These are phyloP conservation scores for Effrenium voratum DNA, from an alignment of 73 alveolate genomes.

Conservation along the genomic window DNA sequence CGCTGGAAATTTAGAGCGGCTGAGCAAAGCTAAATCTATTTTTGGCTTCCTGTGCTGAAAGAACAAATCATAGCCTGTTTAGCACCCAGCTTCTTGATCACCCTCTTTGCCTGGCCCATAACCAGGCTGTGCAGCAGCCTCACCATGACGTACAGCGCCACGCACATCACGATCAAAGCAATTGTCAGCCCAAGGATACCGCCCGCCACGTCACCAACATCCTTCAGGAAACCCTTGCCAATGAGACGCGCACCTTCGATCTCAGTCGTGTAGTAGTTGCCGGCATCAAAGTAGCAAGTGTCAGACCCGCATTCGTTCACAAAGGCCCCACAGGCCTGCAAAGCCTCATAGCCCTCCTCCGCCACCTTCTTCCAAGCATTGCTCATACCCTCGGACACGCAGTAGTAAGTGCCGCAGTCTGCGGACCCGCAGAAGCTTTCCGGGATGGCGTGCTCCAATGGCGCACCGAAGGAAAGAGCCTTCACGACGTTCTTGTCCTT, in stretches of 20 bases:
- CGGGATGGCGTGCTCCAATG: neutral
- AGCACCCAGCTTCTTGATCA: too few species aligned
- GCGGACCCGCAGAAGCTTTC: neutral
- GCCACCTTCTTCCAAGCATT: slow-evolving; percentile 58
- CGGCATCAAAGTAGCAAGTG: slow-evolving; percentile 33
- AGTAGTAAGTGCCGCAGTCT: slow-evolving; percentile 20
- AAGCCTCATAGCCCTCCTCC: neutral
- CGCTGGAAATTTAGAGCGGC: too few species aligned
- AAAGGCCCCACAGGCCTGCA: neutral
- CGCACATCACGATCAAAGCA: slow-evolving; percentile 7
- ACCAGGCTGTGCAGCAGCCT: slow-evolving; percentile 15
- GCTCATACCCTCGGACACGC: slow-evolving; percentile 6
- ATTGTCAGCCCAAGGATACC: slow-evolving; percentile 20
- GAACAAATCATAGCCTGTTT: too few species aligned
- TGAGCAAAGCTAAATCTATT: too few species aligned
- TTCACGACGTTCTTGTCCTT: neutral
- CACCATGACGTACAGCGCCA: slow-evolving; percentile 2
- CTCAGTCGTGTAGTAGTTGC: neutral
- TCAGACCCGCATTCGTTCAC: neutral
- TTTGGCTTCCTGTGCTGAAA: too few species aligned
- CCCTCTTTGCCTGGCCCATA: slow-evolving; percentile 69
- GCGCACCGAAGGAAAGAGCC: slow-evolving; percentile 70
- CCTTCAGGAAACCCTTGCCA: neutral
- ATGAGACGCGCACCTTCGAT: neutral
- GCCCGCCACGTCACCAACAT: slow-evolving; percentile 14